Evolutionary conservation across 2,329 filamentous ascomycete genomes (phyloP), one percentile per base, ranked within the genome.

Genomic region (Aureobasidium sp.): DNA sequence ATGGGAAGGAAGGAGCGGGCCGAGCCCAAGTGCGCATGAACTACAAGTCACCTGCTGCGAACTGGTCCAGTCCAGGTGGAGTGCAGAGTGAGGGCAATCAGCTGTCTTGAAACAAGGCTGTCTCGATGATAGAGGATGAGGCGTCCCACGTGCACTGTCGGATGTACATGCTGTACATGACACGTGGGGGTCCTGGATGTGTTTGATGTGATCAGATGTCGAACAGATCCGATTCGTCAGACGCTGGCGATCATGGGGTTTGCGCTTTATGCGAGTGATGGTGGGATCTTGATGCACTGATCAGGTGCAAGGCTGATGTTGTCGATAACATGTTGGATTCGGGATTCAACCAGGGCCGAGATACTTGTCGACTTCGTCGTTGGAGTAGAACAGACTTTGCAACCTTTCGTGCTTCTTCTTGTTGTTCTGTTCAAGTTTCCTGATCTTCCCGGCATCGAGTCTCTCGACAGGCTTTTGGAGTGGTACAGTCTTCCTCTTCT

Each of bases 351-450:
- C 59, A 36, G 24, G 47, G 7, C 86, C 83, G 20, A 95, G 74
- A 71, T 95, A 94, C 70, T 81, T 84, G 69, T 92, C 84, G 61
- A 95, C 77, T 66, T 93, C 88, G n/a, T 88, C 82, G 66, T 84
- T 86, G 24, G 84, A 82, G 74, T 89, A 93, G 65, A 96, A 88
- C 75, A 89, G 81, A 67, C 84, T 80, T 66, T 86, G 81, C 63
- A 96, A 72, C 76, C 84, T 61, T 36, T 68, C 63, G 17, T 67
- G 64, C 53, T 67, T 67, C 64, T 64, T 66, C 64, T 67, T 87
- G 63, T 87, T 85, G 65, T 86, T 83, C 47, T 78, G 75, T 2
- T 84, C 84, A 70, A 81, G 74, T 71, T 84, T 85, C 68, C 84
- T 81, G 43, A 87, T 79, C 73, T 88, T 84, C 68, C 87, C 89